Conservation (phyloP, 225 moss, liverwort and hornwort species). For the Antitrichia curtipendula region DNA sequence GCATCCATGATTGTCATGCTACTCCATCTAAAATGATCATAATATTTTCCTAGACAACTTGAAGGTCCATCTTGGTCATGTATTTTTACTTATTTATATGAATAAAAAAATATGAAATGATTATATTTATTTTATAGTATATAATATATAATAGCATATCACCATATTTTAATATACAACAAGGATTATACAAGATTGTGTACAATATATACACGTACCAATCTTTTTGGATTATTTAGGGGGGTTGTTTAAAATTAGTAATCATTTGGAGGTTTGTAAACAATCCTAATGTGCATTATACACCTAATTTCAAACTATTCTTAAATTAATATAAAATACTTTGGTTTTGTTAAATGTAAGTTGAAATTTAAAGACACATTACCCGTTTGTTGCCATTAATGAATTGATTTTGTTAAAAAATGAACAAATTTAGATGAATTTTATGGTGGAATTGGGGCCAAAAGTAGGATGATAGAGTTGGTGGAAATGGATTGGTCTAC, state of each 20-base stretch:
- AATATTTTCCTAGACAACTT: background rate
- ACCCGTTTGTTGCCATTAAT: too few species aligned
- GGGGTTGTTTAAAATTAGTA: background rate
- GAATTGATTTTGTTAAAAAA: too few species aligned
- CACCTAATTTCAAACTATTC: background rate
- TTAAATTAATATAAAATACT: too few species aligned
- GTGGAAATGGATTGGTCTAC: too few species aligned
- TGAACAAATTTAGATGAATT: too few species aligned
- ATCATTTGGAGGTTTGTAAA: background rate
- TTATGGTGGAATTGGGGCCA: too few species aligned
- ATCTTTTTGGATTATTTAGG: fast-evolving
- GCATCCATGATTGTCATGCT: background rate
- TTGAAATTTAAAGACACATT: background rate
- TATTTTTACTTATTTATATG: background rate
- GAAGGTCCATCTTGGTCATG: background rate
- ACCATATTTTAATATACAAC: background rate
- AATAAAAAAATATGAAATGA: background rate
- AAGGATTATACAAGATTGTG: background rate
- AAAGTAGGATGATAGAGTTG: too few species aligned
- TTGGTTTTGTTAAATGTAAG: background rate
- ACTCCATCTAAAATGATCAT: background rate
- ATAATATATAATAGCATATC: background rate
- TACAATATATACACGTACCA: background rate
- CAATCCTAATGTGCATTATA: background rate
- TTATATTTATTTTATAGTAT: fast-evolving